Conservation (phyloP, 305 asterid genomes). For the Fraxinus floribunda region DNA sequence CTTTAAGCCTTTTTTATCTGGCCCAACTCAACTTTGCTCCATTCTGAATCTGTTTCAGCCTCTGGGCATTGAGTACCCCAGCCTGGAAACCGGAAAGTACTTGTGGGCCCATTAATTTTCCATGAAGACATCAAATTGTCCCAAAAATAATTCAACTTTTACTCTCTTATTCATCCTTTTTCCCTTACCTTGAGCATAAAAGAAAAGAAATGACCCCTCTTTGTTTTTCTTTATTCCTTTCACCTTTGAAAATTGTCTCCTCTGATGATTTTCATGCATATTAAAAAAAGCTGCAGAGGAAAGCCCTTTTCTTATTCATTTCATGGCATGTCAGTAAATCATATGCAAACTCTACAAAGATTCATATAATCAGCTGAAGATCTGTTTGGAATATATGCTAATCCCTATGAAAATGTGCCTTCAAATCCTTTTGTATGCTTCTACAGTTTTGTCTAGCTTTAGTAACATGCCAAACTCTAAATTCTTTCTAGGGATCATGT, state of each 20-base stretch:
- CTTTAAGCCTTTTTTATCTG: neutral
- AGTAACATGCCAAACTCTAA: slow-evolving; percentile 66
- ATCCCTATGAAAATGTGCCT: slow-evolving; percentile 53
- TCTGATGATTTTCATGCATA: slow-evolving; percentile 60
- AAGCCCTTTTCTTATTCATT: slow-evolving; percentile 31
- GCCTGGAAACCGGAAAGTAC: slow-evolving; percentile 36
- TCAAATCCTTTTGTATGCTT: slow-evolving; percentile 28
- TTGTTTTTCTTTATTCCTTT: slow-evolving; percentile 31
- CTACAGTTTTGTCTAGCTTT: slow-evolving; percentile 53
- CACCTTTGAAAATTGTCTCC: slow-evolving; percentile 29
- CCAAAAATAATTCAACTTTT: slow-evolving; percentile 23
- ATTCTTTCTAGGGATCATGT: slow-evolving; percentile 63
- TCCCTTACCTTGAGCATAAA: slow-evolving; percentile 22
- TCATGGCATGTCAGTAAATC: slow-evolving; percentile 34
- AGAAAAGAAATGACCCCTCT: slow-evolving; percentile 29
- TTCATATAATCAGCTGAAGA: slow-evolving; percentile 35
- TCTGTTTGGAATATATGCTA: slow-evolving; percentile 48
- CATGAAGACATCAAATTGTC: neutral
- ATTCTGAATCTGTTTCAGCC: slow-evolving; percentile 22
- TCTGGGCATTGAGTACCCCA: slow-evolving; percentile 19
- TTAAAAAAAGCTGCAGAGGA: slow-evolving; percentile 24
- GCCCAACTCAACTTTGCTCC: slow-evolving; percentile 30
- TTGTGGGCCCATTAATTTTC: slow-evolving; percentile 30
- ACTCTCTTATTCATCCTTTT: neutral
- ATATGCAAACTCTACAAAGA: slow-evolving; percentile 29